Evolutionary conservation across 164 flowering plant genomes (phyloP).

Genomic region (Amborella trichopoda): DNA sequence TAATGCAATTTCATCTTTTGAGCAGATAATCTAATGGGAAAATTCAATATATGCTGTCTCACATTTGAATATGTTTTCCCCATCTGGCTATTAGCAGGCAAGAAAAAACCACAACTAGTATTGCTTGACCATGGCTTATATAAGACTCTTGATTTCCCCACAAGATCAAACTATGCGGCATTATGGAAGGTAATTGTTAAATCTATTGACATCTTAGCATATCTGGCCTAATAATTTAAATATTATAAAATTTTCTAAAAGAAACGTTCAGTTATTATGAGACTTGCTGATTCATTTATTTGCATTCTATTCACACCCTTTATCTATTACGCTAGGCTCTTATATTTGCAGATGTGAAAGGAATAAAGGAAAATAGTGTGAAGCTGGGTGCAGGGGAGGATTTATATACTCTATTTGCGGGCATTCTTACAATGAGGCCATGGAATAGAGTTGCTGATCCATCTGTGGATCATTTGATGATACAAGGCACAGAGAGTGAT

Average conservation of each 20-base stretch:
- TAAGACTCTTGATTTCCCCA: conserved; percentile 67
- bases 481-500: conserved; percentile 55
- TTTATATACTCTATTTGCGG: conserved; percentile 81
- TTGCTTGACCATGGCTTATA: conserved; percentile 92
- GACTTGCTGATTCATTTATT: too few relatives aligned
- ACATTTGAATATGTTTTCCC: background rate
- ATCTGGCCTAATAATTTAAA: background rate
- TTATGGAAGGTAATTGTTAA: conserved; percentile 65
- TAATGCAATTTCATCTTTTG: too few relatives aligned
- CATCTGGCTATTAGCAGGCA: conserved; percentile 28
- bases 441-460: conserved; percentile 82
- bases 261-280: too few relatives aligned
- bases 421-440: conserved; percentile 93
- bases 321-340: conserved; percentile 37
- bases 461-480: conserved; percentile 79
- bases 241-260: too few relatives aligned
- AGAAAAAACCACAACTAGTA: conserved; percentile 71
- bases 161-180: conserved; percentile 78
- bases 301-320: conserved; percentile 1
- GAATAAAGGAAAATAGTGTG: conserved; percentile 74
- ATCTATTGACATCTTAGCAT: background rate
- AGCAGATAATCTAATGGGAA: too few relatives aligned
- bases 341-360: conserved; percentile 78
- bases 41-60: too few relatives aligned
- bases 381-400: conserved; percentile 98